phyloP scores from a whole-genome alignment of 148 eudicot species.

The Heliosperma pusillum region DNA sequence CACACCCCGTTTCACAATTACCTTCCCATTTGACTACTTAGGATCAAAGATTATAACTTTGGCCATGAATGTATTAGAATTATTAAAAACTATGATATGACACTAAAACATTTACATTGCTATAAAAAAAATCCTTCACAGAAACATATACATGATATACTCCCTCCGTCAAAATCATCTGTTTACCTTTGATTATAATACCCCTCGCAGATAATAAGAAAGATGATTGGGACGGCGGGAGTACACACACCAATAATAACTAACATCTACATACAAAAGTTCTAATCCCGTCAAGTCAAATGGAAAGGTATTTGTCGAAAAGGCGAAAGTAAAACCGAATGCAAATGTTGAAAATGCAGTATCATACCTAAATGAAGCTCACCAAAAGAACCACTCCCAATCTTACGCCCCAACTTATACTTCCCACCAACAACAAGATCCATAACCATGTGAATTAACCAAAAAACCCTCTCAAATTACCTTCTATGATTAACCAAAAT shows the following conservation, averaged over 20 bases:
- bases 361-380: constrained; percentile 48
- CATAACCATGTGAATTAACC: not conserved
- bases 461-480: not conserved
- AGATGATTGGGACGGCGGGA: no score
- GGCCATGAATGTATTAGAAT: not conserved
- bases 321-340: not conserved
- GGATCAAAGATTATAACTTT: not conserved
- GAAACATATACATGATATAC: no score
- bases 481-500: not conserved
- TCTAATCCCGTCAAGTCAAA: not conserved
- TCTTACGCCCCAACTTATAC: constrained; percentile 45
- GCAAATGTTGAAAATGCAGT: not conserved
- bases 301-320: not conserved
- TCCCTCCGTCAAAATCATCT: no score
- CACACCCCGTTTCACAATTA: not conserved
- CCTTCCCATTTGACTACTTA: not conserved
- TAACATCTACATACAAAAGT: not conserved
- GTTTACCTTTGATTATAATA: no score
- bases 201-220: no score
- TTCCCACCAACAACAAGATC: constrained; percentile 37
- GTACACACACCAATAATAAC: no score
- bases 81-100: not conserved
- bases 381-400: constrained; percentile 68
- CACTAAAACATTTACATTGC: not conserved
- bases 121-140: no score